Evolutionary conservation across 257 asterid genomes (phyloP).

Genomic region (Nicotiana sylvestris): DNA sequence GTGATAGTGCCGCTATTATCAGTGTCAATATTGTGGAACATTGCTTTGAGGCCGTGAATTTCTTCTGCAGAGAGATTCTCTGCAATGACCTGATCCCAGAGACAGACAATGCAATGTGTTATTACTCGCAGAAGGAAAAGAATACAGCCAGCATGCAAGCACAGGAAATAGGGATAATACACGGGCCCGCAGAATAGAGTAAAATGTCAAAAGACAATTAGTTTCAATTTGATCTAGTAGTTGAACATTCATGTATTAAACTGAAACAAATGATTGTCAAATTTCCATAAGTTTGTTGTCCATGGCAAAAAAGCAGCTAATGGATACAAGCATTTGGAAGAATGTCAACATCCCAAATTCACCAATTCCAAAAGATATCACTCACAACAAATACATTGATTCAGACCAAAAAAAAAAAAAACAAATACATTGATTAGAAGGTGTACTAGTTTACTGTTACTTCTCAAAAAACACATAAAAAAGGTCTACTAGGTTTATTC

Average conservation of each 20-base stretch:
- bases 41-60: constrained; percentile 81
- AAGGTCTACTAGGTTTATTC: background rate
- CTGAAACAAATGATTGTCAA: background rate
- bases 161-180: background rate
- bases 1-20: constrained; percentile 83
- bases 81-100: constrained; percentile 58
- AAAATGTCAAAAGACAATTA: background rate
- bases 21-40: constrained; percentile 81
- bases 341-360: too few species aligned
- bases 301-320: background rate
- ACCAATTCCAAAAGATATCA: background rate
- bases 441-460: background rate
- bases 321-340: background rate
- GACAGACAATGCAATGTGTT: background rate
- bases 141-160: background rate
- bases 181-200: background rate
- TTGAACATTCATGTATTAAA: background rate
- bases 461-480: too few species aligned
- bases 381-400: background rate
- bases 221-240: background rate
- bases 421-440: background rate
- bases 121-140: constrained; percentile 8
- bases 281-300: background rate
- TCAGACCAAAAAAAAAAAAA: too few species aligned
- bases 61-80: constrained; percentile 81